Evolutionary conservation across 345 rosid genomes (phyloP), one percentile per base, ranked within the genome.

Genomic region (Excoecaria cochinchinensis): DNA sequence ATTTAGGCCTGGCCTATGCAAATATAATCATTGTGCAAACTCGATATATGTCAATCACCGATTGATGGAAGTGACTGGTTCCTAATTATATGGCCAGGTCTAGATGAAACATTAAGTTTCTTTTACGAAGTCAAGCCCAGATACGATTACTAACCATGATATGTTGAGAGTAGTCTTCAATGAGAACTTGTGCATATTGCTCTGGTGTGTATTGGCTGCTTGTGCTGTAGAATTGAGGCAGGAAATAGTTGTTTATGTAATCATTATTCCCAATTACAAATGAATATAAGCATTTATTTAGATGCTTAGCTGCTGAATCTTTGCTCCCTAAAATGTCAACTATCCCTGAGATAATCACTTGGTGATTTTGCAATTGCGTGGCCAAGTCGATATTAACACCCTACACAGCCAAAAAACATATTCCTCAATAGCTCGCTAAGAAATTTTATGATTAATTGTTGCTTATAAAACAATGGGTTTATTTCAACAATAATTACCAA

Each of bases 131-230:
- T 44, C 6, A 44, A 15, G 7, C 10, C 53, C 39, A 4, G 22
- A 14, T 44, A 10, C 1, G 19, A 39, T 21, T 19, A 22, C 61
- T 75, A 4, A 85, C 88, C 86, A 42, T 51, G 21, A 85, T 61
- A 5, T 78, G 78, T 4, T 53, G 36, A 48, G 51, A 47, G 70
- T 71, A 83, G 10, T 81, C 81, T 16, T 69, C 3, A 0, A 72
- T 21, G 8, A 87, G 84, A 71, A 61, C 58, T 24, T 61, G 6
- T 2, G 86, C 80, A 10, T 74, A 84, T 48, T 77, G 59, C 1
- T 79, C 74, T 0, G 65, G 80, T 1, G 70, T 70, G 48, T 72
- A 76, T 5, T 1, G 51, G 44, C 8, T 59, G 63, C 82, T 79
- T 9, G 80, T 17, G 1, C 59, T 60, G 31, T 25, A 39, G 44